These are phyloP conservation scores for Cercophora sp. DNA, from an alignment of 495 filamentous ascomycete species.

Conservation along the genomic window DNA sequence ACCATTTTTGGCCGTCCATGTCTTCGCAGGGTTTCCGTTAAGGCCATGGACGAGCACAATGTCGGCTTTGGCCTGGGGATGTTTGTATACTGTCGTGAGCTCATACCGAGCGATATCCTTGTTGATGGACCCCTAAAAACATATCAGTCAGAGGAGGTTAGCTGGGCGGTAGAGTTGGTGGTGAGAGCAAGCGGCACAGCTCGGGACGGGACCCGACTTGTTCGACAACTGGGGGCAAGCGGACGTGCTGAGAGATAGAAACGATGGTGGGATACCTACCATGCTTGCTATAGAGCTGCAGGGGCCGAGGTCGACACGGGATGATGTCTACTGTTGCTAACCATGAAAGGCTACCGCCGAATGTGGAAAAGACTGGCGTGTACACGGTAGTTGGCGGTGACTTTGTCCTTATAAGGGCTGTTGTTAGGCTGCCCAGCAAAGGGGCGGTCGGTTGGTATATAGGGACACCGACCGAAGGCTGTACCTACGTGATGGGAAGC, in stretches of 20 bases:
- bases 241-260: not conserved
- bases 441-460: not conserved
- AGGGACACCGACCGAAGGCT: not conserved
- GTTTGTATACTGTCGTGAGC: constrained; percentile 62
- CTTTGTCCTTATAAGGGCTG: constrained; percentile 10
- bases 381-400: not conserved
- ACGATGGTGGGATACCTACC: constrained; percentile 10
- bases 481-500: not conserved
- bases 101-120: constrained; percentile 62
- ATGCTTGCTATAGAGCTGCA: constrained; percentile 9
- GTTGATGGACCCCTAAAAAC: constrained; percentile 44
- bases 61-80: constrained; percentile 57
- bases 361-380: not conserved
- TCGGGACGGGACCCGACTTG: constrained; percentile 9
- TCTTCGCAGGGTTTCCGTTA: constrained; percentile 70
- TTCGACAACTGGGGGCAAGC: constrained; percentile 7
- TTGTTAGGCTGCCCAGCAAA: not conserved
- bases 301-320: constrained; percentile 3
- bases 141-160: not conserved
- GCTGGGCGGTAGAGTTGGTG: too few relatives aligned
- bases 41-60: constrained; percentile 81
- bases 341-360: constrained; percentile 7
- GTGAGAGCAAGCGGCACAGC: not conserved
- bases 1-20: constrained; percentile 66
- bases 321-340: constrained; percentile 1